Base-by-base conservation (phyloP, 1,284 basidiomycete genomes). In the Thelephora terrestris region DNA sequence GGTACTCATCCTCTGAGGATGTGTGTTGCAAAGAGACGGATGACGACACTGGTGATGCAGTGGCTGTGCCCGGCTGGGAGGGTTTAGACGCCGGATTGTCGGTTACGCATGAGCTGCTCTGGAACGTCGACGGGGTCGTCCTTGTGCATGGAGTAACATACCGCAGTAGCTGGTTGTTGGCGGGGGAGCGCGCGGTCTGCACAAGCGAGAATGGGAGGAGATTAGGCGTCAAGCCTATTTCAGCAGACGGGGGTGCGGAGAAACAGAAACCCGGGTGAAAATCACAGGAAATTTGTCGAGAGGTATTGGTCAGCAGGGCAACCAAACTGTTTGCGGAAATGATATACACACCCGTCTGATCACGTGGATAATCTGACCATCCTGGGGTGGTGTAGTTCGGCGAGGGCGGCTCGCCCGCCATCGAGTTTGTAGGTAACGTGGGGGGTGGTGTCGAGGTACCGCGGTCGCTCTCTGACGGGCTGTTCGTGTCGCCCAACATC, bases 401-500 rank as follows among this genome's bases (percentile, higher is more conserved):
- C 21, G 25, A 42, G 25, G 12, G 20, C 39, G 39, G 39, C 20
- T 21, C 20, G n/a, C 21, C 25, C n/a, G 20, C 12, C 39, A 23
- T 10, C 25, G 39, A 23, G 20, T 14, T 42, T 23, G 16, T 20
- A 6, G 39, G 25, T 14, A 23, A 20, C 43, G 36, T 43, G 6
- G 46, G 49, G 27, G 48, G 71, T 43, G 57, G 56, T 34, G 68
- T 65, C 24, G 68, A 62, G 70, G 45, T 69, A 62, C 55, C 73
- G 74, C 18, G 64, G 55, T 20, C 65, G 64, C 39, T 42, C 25
- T 42, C 52, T 21, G 55, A 52, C 0, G 48, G 68, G 65, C 58
- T 48, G 68, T 70, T 39, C 66, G 71, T 45, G 68, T 67, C 87
- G 32, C 86, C 87, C 43, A 95, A 74, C 64, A 95, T 94, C n/a